Base-by-base conservation (phyloP, 345 rosid genomes). In the Dipteronia dyeriana region DNA sequence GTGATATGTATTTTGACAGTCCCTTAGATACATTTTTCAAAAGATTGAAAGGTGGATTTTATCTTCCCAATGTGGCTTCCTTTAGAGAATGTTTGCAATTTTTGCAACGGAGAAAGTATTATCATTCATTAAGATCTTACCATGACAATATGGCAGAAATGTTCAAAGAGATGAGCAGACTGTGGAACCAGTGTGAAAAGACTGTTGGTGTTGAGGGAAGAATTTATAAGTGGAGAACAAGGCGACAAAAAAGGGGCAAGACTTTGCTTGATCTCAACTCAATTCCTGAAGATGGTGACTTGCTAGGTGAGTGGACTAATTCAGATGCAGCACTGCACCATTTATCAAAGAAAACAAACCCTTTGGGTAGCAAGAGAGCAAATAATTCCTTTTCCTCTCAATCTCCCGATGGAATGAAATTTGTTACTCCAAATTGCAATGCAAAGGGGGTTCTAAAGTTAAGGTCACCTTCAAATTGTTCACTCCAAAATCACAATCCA, bases 41-140 rank as follows among this genome's bases (percentile, higher is more conserved):
- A 75, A 85, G 81, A 75, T 75, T 91, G 87, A 89, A 80, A 84
- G 91, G 85, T 73, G 95, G 95, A 66, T 84, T 78, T 68, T 87
- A 85, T 80, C 83, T 85, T 77, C 91, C 91, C 0, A 78, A 82
- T 75, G 83, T 88, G 71, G 77, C 90, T 83, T 75, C 70, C 73
- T 82, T 63, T 29, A 86, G 88, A 72, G 82, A 89, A 75, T 77
- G 83, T 16, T 75, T 75, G 82, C 84, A 79, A 78, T 83, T 80
- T 56, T 7, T 86, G 70, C 86, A 87, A 73, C 80, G 82, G 80
- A 87, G 73, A 65, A 84, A 66, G 66, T 83, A 88, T 74, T 88
- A 87, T 83, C 85, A 85, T 77, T 79, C 84, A 4, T 76, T 89
- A 65, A 87, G 84, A 47, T 85, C 82, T 59, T 89, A 89, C 84